phyloP scores from a whole-genome alignment of 2,329 filamentous ascomycete species.

The Claviceps sp. region DNA sequence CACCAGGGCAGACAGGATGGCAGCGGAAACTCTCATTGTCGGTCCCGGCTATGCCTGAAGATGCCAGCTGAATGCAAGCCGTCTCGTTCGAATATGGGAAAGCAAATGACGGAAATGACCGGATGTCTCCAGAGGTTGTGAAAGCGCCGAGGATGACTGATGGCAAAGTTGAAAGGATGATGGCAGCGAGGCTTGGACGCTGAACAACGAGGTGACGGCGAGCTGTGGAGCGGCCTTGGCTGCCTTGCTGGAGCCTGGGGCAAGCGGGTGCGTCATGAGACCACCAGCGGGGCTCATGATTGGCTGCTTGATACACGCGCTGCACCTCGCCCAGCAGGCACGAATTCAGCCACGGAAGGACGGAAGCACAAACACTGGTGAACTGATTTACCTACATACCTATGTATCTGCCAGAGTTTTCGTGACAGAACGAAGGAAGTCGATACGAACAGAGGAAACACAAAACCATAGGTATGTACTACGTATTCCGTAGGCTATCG shows the following conservation, averaged over 20 bases:
- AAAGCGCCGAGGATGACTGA: neutral
- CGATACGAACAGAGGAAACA: too few species aligned
- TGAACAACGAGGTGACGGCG: neutral
- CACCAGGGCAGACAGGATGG: conserved; percentile 31
- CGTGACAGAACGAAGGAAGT: neutral
- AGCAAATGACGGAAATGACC: neutral
- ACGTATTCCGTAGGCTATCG: too few species aligned
- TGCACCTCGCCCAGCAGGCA: neutral
- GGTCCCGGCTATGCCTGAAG: neutral
- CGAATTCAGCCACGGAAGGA: neutral
- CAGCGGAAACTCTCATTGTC: conserved; percentile 26
- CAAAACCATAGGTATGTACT: too few species aligned
- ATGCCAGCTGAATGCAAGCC: neutral
- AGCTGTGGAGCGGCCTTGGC: too few species aligned
- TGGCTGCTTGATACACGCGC: neutral
- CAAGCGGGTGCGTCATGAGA: conserved; percentile 23
- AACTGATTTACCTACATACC: neutral
- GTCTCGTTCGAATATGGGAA: neutral
- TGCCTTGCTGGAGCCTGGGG: neutral
- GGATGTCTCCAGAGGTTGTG: neutral
- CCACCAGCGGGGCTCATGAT: conserved; percentile 4
- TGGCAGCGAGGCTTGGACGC: neutral
- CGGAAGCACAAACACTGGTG: neutral
- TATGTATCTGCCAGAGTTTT: too few species aligned
- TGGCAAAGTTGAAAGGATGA: conserved; percentile 4